These are phyloP conservation scores for Diutina scorzettiae DNA, from an alignment of 1,139 yeast species.

Conservation along the genomic window DNA sequence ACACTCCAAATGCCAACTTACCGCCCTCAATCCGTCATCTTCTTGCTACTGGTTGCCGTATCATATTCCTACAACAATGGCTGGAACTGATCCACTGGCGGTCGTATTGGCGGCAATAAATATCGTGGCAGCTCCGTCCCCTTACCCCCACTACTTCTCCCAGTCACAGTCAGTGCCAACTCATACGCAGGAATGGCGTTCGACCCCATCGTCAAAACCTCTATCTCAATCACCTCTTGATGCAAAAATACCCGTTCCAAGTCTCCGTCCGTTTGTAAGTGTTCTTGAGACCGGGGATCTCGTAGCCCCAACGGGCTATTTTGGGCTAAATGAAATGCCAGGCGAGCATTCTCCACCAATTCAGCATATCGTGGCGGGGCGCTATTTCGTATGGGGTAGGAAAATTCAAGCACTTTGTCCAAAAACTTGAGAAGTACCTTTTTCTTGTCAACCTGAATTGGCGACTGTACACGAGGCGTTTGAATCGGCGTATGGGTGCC, in stretches of 20 bases:
- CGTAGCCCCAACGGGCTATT: neutral
- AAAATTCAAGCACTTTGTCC: constrained; percentile 37
- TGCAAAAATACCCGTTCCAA: constrained; percentile 23
- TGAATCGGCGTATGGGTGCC: neutral
- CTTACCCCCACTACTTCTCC: constrained; percentile 17
- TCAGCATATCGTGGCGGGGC: constrained; percentile 64
- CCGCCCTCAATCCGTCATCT: too few relatives aligned
- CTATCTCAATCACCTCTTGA: constrained; percentile 22
- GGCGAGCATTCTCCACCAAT: constrained; percentile 55
- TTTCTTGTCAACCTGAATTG: constrained; percentile 8
- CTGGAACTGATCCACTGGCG: constrained; percentile 25
- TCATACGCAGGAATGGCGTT: constrained; percentile 26
- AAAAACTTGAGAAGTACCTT: constrained; percentile 29
- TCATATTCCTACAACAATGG: constrained; percentile 20
- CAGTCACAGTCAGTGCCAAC: constrained; percentile 20
- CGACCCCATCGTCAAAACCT: constrained; percentile 22
- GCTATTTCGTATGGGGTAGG: constrained; percentile 44
- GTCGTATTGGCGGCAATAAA: constrained; percentile 17
- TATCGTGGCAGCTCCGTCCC: constrained; percentile 30
- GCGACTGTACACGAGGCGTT: neutral
- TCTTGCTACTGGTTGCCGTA: too few relatives aligned
- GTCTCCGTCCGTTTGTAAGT: constrained; percentile 11
- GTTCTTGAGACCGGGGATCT: neutral
- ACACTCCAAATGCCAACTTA: too few relatives aligned
- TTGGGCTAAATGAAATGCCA: constrained; percentile 35